phyloP scores from a whole-genome alignment of 75 land plant genomes.

The Pinus albicaulis region DNA sequence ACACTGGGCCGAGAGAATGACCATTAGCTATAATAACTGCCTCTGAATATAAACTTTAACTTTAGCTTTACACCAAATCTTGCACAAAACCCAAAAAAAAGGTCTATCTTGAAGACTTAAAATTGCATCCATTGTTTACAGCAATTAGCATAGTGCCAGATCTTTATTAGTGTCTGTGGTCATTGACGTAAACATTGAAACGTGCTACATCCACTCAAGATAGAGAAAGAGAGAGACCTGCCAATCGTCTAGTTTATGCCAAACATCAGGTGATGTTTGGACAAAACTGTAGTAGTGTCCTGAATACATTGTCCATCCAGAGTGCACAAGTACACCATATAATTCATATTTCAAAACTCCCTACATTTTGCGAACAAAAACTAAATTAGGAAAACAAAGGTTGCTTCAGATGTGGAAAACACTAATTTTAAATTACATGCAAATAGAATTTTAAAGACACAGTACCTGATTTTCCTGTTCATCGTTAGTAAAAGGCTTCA shows the following conservation, averaged over 20 bases:
- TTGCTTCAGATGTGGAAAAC: neutral
- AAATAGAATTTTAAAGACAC: neutral
- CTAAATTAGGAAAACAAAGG: neutral
- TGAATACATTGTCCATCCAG: conserved; percentile 50
- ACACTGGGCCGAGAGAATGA: too few species aligned
- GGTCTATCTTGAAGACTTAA: neutral
- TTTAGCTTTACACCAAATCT: neutral
- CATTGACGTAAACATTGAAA: too few species aligned
- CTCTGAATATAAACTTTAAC: neutral
- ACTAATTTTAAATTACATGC: neutral
- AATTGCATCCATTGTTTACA: neutral
- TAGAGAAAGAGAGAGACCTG: conserved; percentile 28
- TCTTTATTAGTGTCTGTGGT: too few species aligned
- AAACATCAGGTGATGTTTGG: conserved; percentile 51
- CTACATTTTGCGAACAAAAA: conserved; percentile 14
- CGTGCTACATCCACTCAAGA: too few species aligned
- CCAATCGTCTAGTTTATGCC: conserved; percentile 72
- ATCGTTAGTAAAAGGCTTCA: conserved; percentile 53
- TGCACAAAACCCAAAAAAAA: neutral
- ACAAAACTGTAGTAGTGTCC: conserved; percentile 79
- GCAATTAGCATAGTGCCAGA: neutral
- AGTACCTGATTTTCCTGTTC: conserved; percentile 12
- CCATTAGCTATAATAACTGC: neutral
- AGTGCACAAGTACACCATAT: conserved; percentile 79
- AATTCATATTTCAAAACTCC: conserved; percentile 52